Base-by-base conservation (phyloP, 2,329 filamentous ascomycete species). In the Aspergillus fijiensis region DNA sequence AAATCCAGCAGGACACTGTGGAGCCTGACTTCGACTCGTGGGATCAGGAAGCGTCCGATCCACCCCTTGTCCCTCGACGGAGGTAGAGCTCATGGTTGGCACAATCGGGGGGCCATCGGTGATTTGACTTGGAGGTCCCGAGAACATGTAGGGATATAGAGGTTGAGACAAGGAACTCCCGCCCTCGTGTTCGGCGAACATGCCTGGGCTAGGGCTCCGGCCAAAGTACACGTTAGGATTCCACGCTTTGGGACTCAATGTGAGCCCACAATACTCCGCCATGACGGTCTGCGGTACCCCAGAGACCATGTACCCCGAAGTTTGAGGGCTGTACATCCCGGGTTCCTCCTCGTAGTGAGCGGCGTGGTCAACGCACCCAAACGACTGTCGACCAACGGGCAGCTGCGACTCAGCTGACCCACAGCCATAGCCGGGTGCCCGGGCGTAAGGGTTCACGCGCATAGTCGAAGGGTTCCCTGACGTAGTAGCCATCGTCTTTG, bases 41-140 rank as follows among this genome's bases (percentile, higher is more conserved):
- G 74, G 73, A 33, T 70, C 75, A 31, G 77, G 76, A 27, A 78
- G 67, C 10, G 68, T 76, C 51, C 77, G 69, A 55, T 75, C 74
- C 49, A 69, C 60, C 2, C 65, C 67, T 23, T 73, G 63, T 27
- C 60, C 57, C 35, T 69, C 65, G 29, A 69, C 60, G 25, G 69
- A 54, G 11, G 70, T 48, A 42, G 67, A 64, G 27, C 65, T 58
- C 48, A 69, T 66, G 16, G 63, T 51, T 35, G 69, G 63, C 5
- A 68, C 67, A 21, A 70, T 55, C 19, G 72, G 67, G 5, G 70
- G 60, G 12, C 68, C 57, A 42, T 75, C 75, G 31, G 62, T 62
- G 25, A 70, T 64, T 42, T 65, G 50, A 11, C 66, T 63, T 42
- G 59, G 64, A 25, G 71, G 72, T 23, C 68, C 70, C 16, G 74